Evolutionary conservation across 2,329 filamentous ascomycete species (phyloP).

Genomic region (Pseudogymnoascus sp.): DNA sequence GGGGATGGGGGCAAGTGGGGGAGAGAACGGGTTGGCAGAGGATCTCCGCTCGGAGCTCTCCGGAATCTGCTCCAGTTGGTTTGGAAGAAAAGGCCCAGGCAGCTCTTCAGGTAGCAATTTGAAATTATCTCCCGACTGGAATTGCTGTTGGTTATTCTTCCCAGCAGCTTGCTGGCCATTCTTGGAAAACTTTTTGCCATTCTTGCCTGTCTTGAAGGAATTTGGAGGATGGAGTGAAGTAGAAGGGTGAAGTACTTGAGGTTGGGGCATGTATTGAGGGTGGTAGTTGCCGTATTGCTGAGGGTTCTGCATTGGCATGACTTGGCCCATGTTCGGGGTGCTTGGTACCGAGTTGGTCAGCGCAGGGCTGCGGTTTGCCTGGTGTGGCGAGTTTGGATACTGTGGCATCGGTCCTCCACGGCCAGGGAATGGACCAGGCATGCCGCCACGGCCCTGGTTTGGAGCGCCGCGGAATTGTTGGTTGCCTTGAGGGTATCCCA

Average conservation of each 20-base stretch:
- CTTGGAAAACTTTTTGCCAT: conserved; percentile 2
- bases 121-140: neutral
- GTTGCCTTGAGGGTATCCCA: conserved; percentile 32
- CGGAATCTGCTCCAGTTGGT: conserved; percentile 6
- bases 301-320: conserved; percentile 53
- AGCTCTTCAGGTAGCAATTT: neutral
- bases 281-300: conserved; percentile 43
- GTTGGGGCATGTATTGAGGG: conserved; percentile 27
- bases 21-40: conserved; percentile 14
- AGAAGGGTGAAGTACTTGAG: conserved; percentile 48
- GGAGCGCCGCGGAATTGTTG: conserved; percentile 24
- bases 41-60: conserved; percentile 15
- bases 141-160: conserved; percentile 1
- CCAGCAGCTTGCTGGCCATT: conserved; percentile 9
- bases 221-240: conserved; percentile 20
- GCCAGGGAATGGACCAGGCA: conserved; percentile 39
- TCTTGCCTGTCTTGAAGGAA: conserved; percentile 13
- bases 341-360: conserved; percentile 58
- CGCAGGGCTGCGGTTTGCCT: conserved; percentile 57
- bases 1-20: conserved; percentile 14
- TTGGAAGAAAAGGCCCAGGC: neutral
- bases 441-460: conserved; percentile 43
- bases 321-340: conserved; percentile 61
- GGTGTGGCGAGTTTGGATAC: conserved; percentile 59
- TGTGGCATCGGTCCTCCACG: conserved; percentile 40